Percentiles rank a stretch among this genome's conserved stretches.
phyloP scores from a whole-genome alignment of 441 rosid species.

The Omphalea diandra region DNA sequence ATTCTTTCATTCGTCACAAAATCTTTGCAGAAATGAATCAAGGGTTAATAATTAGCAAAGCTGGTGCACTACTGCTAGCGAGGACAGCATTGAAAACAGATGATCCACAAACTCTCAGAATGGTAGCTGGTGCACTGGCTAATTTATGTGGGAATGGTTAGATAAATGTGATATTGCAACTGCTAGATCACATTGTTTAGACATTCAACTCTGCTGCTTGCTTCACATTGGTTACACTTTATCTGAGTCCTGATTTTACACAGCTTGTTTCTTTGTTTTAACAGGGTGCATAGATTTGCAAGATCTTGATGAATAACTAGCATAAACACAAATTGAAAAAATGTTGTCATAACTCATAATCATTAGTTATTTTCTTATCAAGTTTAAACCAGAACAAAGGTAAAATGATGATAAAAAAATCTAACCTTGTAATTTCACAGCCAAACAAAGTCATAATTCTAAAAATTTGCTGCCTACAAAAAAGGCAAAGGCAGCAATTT shows the following conservation, averaged over 20 bases:
- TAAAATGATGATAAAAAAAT: background rate
- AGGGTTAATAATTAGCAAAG: conserved; percentile 80
- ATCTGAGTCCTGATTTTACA: background rate
- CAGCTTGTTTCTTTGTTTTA: background rate
- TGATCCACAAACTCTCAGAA: conserved; percentile 83
- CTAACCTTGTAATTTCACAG: background rate
- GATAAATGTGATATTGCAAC: conserved; percentile 18
- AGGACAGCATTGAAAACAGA: conserved; percentile 69
- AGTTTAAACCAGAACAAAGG: background rate
- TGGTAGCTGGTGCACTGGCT: conserved; percentile 95
- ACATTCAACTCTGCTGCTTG: background rate
- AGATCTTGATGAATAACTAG: background rate
- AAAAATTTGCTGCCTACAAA: background rate
- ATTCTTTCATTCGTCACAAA: background rate
- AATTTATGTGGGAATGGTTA: conserved; percentile 92
- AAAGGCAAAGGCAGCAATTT: background rate
- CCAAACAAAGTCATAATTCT: background rate
- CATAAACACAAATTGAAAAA: background rate
- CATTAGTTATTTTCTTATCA: background rate
- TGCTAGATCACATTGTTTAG: background rate
- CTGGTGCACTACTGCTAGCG: conserved; percentile 78
- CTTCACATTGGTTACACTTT: background rate
- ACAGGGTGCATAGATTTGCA: background rate
- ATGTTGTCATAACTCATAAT: background rate
- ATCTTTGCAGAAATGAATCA: conserved; percentile 66